phyloP scores from a whole-genome alignment of 495 filamentous ascomycete genomes.

The Penicillium roqueforti region DNA sequence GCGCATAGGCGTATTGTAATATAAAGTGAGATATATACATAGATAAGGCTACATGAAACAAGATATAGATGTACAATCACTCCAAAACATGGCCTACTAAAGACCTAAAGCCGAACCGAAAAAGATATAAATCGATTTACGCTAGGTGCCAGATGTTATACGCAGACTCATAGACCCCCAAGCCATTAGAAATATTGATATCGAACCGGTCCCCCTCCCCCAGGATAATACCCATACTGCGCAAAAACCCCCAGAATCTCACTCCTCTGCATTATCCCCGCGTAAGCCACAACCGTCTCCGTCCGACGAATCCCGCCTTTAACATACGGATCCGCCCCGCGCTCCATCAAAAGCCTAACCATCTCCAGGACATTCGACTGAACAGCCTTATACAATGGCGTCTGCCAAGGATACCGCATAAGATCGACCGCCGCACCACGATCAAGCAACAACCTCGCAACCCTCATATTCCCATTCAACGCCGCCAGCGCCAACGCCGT shows the following conservation, averaged over 20 bases:
- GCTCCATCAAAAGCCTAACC: slow-evolving; percentile 11
- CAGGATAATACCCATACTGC: background rate
- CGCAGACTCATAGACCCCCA: background rate
- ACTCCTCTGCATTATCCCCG: background rate
- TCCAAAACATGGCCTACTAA: background rate
- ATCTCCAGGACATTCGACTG: slow-evolving; percentile 2
- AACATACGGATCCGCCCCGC: slow-evolving; percentile 11
- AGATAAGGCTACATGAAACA: no score
- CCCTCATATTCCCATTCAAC: slow-evolving; percentile 30
- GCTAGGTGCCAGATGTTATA: background rate
- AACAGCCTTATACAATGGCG: slow-evolving; percentile 19
- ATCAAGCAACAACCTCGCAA: slow-evolving; percentile 37
- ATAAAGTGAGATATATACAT: no score
- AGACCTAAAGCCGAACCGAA: background rate
- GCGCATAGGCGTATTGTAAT: no score
- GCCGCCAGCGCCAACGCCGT: slow-evolving; percentile 43
- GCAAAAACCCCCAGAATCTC: background rate
- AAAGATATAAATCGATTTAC: background rate
- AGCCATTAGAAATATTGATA: slow-evolving; percentile 3
- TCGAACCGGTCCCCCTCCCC: background rate
- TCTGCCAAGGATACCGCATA: slow-evolving; percentile 5
- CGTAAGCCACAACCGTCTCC: background rate
- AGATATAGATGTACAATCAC: no score
- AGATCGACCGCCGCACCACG: slow-evolving; percentile 31
- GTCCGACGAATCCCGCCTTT: background rate